These are phyloP conservation scores for Didymella pinodella DNA, from an alignment of 2,329 filamentous ascomycete genomes.

Conservation along the genomic window DNA sequence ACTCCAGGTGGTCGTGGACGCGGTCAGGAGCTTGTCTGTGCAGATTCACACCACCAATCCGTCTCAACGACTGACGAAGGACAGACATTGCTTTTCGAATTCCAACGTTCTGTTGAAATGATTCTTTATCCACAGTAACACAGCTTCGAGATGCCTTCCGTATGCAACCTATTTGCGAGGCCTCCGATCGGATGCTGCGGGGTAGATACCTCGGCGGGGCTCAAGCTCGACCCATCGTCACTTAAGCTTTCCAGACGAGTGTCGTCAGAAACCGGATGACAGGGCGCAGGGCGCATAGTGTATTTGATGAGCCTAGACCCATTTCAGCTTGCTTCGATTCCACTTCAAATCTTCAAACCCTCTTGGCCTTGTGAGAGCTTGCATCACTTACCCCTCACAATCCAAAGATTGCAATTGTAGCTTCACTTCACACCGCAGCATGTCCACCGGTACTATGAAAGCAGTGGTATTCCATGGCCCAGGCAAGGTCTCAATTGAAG, in stretches of 20 bases:
- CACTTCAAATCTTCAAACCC: not conserved
- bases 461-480: constrained; percentile 88
- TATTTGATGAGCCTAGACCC: constrained; percentile 22
- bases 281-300: constrained; percentile 19
- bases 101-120: not conserved
- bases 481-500: constrained; percentile 76
- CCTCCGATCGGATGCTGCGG: constrained; percentile 28
- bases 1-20: not conserved
- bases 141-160: constrained; percentile 2
- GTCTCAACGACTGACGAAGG: constrained; percentile 1
- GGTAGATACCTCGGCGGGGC: constrained; percentile 38
- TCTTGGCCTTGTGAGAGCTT: not conserved
- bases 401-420: not conserved
- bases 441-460: constrained; percentile 68
- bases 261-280: constrained; percentile 24
- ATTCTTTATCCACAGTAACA: not conserved
- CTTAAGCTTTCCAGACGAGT: constrained; percentile 18
- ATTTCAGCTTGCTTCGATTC: constrained; percentile 1
- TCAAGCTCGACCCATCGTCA: constrained; percentile 24
- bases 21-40: not conserved
- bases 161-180: constrained; percentile 21
- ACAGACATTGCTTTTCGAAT: not conserved
- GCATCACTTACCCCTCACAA: not conserved
- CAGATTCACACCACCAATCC: not conserved
- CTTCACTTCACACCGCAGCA: constrained; percentile 5